Conservation (phyloP, 495 filamentous ascomycete genomes). For the Aspergillus conjunctus region DNA sequence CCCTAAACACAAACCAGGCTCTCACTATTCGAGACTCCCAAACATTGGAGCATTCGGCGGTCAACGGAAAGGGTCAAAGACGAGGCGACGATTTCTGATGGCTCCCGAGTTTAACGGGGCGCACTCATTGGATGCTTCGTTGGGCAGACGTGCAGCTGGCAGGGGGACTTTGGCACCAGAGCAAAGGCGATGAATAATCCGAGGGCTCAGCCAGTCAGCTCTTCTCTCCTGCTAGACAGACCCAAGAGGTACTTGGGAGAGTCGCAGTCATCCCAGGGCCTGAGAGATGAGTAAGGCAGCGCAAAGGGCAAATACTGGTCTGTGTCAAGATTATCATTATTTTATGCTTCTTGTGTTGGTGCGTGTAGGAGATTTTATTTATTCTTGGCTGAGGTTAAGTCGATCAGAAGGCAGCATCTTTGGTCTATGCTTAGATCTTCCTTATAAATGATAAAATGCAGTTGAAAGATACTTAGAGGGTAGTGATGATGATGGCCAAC, state of each 20-base stretch:
- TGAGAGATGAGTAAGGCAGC: not conserved
- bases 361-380: not conserved
- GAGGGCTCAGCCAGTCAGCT: conserved; percentile 1
- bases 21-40: conserved; percentile 14
- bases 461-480: not conserved
- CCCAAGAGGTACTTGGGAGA: not conserved
- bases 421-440: not conserved
- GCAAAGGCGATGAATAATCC: conserved; percentile 3
- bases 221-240: not conserved
- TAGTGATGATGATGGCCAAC: not conserved
- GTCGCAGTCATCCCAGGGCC: not conserved
- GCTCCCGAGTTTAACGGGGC: conserved; percentile 35
- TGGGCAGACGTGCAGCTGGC: conserved; percentile 52
- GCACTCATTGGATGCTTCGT: conserved; percentile 52
- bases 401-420: no score
- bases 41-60: conserved; percentile 31
- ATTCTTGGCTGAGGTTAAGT: not conserved
- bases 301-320: not conserved
- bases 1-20: conserved; percentile 17
- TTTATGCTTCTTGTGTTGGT: not conserved
- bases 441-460: not conserved
- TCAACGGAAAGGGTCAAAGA: conserved; percentile 39
- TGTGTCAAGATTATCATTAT: not conserved
- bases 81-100: conserved; percentile 34
- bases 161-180: conserved; percentile 19